Percentiles rank a stretch among this genome's conserved stretches.
Conservation (phyloP, 164 flowering plant genomes). For the Euptelea pleiosperma region DNA sequence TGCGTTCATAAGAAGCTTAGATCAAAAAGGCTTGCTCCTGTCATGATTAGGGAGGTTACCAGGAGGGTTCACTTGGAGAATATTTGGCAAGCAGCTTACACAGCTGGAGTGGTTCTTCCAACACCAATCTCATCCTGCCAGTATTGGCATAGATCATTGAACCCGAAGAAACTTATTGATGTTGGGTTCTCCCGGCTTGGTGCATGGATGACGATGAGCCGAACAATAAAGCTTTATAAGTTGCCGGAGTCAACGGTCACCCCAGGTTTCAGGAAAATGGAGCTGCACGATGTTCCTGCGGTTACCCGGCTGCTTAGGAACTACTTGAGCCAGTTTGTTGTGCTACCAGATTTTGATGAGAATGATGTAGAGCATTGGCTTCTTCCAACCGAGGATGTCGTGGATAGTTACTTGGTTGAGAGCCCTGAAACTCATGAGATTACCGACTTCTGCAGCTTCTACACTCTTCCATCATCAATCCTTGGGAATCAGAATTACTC, state of each 20-base stretch:
- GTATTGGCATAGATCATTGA: conserved; percentile 55
- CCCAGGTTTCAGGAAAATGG: conserved; percentile 52
- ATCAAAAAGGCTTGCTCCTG: conserved; percentile 52
- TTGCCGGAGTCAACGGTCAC: conserved; percentile 43
- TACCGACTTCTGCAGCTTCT: conserved; percentile 58
- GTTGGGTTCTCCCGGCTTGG: conserved; percentile 61
- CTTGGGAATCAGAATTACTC: conserved; percentile 49
- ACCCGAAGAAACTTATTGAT: conserved; percentile 56
- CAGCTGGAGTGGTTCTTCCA: conserved; percentile 56
- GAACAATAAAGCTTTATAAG: conserved; percentile 55
- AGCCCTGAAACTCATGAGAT: conserved; percentile 45
- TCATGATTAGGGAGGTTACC: conserved; percentile 54
- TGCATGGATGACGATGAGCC: conserved; percentile 59
- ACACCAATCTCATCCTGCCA: conserved; percentile 52
- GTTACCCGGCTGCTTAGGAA: conserved; percentile 42
- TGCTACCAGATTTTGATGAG: conserved; percentile 47
- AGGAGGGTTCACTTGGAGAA: conserved; percentile 55
- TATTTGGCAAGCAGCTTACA: conserved; percentile 60
- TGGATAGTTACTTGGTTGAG: conserved; percentile 55
- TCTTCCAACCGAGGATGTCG: conserved; percentile 41
- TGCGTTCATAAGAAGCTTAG: conserved; percentile 58
- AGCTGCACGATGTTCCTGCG: conserved; percentile 48
- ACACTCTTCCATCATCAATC: conserved; percentile 54
- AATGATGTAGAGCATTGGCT: conserved; percentile 57
- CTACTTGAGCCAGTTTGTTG: conserved; percentile 39